phyloP scores from a whole-genome alignment of 2,329 filamentous ascomycete genomes.

The Monilinia fructigena region DNA sequence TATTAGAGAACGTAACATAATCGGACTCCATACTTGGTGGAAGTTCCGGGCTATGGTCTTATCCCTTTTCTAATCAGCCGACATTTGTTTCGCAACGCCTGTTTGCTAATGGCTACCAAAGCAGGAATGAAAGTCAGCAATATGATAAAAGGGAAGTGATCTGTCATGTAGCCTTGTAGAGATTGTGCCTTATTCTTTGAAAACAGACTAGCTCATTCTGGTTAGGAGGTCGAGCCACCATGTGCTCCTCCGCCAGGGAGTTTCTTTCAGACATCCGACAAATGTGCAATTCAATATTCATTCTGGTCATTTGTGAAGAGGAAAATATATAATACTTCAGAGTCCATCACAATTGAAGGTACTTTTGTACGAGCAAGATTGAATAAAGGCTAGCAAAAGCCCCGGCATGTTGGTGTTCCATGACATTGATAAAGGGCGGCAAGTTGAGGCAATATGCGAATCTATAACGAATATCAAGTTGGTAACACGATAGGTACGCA shows the following conservation, averaged over 20 bases:
- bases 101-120: not conserved
- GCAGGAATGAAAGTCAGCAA: not conserved
- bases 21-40: not conserved
- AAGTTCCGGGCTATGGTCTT: constrained; percentile 2
- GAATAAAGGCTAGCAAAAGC: constrained; percentile 8
- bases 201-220: not conserved
- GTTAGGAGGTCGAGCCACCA: constrained; percentile 5
- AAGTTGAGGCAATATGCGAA: constrained; percentile 21
- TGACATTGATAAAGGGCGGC: constrained; percentile 3
- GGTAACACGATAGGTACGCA: constrained; percentile 15
- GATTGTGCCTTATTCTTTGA: constrained; percentile 1
- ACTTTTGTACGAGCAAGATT: not conserved
- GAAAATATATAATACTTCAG: not conserved
- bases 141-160: not conserved
- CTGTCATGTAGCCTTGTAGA: constrained; percentile 19
- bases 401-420: constrained; percentile 15
- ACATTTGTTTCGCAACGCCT: constrained; percentile 2
- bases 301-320: not conserved
- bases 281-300: not conserved
- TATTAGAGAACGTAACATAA: constrained; percentile 1
- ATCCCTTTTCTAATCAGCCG: constrained; percentile 13
- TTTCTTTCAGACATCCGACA: not conserved
- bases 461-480: constrained; percentile 11
- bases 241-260: constrained; percentile 4
- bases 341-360: not conserved